A percentile compares a stretch with the other conserved stretches of the same genome.
These are phyloP conservation scores for Cenchrus americanus DNA, from an alignment of 176 grass and related monocot genomes.

Conservation along the genomic window DNA sequence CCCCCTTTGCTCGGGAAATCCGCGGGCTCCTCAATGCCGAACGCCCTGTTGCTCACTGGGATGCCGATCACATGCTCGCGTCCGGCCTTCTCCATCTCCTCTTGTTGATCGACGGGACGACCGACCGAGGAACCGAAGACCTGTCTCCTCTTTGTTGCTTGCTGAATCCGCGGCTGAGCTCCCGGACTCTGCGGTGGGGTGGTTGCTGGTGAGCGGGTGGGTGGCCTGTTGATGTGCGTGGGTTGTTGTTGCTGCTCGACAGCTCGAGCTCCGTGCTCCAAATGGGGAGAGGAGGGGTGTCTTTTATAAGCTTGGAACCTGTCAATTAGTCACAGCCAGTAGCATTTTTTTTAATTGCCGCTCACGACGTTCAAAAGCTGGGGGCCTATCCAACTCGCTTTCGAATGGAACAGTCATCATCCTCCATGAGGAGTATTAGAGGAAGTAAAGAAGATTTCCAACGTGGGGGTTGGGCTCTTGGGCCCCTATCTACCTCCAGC, in stretches of 20 bases:
- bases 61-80: slow-evolving; percentile 74
- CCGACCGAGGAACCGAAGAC: neutral
- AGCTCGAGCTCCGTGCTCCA: slow-evolving; percentile 50
- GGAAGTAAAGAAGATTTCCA: neutral
- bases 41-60: slow-evolving; percentile 67
- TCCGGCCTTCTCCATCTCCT: slow-evolving; percentile 48
- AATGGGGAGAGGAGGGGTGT: slow-evolving; percentile 27
- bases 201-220: slow-evolving; percentile 26
- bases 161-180: slow-evolving; percentile 28
- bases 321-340: neutral
- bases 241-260: slow-evolving; percentile 32
- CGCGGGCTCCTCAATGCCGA: slow-evolving; percentile 58
- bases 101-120: neutral
- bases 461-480: slow-evolving; percentile 31
- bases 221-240: neutral
- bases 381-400: slow-evolving; percentile 46
- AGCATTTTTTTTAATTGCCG: neutral
- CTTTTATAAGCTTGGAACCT: slow-evolving; percentile 64
- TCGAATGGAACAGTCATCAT: slow-evolving; percentile 59
- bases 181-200: slow-evolving; percentile 20
- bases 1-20: slow-evolving; percentile 38
- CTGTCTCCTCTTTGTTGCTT: neutral
- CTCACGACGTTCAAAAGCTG: slow-evolving; percentile 29
- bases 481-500: slow-evolving; percentile 33
- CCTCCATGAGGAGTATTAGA: slow-evolving; percentile 30